phyloP scores from a whole-genome alignment of 2,329 filamentous ascomycete species.

The Talaromyces verruculosus region DNA sequence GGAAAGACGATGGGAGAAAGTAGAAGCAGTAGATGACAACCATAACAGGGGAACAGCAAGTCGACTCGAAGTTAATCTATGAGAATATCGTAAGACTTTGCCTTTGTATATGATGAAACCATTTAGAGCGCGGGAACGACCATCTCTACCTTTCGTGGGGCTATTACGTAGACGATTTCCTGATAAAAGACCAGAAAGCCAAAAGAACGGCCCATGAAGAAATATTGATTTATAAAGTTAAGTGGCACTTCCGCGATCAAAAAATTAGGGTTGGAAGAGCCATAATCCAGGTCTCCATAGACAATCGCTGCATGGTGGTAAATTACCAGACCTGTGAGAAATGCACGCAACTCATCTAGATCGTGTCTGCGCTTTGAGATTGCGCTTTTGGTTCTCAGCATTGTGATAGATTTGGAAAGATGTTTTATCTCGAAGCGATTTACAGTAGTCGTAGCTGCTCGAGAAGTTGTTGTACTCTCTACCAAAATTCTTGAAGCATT shows the following conservation, averaged over 20 bases:
- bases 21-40: background rate
- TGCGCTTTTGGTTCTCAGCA: background rate
- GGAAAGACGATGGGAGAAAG: background rate
- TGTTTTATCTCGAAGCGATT: background rate
- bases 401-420: background rate
- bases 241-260: background rate
- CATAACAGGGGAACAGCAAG: background rate
- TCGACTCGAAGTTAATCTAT: background rate
- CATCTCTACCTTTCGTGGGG: background rate
- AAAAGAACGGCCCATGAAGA: background rate
- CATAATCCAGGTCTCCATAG: background rate
- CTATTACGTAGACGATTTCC: background rate
- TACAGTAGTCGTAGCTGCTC: background rate
- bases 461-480: background rate
- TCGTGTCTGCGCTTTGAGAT: background rate
- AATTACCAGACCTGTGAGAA: background rate
- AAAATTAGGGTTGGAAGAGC: background rate
- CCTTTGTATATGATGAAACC: background rate
- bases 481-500: background rate
- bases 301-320: background rate
- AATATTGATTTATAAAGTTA: background rate
- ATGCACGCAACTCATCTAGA: background rate
- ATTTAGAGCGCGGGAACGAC: background rate
- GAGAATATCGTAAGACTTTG: background rate
- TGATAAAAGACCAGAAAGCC: background rate